phyloP scores from a whole-genome alignment of 2,329 filamentous ascomycete species.

The Arthroderma sp. region DNA sequence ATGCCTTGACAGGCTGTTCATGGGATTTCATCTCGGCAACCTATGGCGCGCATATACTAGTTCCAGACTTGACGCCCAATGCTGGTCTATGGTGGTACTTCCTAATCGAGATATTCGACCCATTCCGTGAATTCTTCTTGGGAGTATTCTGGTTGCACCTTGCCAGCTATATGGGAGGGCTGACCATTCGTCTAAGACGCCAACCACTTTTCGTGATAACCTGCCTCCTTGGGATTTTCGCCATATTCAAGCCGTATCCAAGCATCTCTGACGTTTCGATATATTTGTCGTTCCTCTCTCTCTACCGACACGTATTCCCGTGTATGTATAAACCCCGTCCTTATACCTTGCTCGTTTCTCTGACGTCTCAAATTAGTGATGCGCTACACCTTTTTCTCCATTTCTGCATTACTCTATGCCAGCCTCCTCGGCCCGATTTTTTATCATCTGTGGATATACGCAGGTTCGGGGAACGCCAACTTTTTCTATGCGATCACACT shows the following conservation, averaged over 20 bases:
- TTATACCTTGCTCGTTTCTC: constrained; percentile 8
- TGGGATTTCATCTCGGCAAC: constrained; percentile 83
- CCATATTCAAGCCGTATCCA: constrained; percentile 94
- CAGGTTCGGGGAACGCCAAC: constrained; percentile 93
- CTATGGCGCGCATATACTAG: constrained; percentile 81
- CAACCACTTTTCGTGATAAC: constrained; percentile 81
- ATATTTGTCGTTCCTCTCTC: constrained; percentile 68
- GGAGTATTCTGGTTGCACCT: constrained; percentile 97
- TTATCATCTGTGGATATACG: constrained; percentile 96
- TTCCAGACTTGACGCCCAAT: constrained; percentile 88
- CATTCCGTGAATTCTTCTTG: constrained; percentile 92
- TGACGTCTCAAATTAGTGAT: constrained; percentile 52
- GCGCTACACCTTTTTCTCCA: constrained; percentile 81
- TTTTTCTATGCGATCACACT: constrained; percentile 99
- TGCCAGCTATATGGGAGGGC: constrained; percentile 72
- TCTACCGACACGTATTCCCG: constrained; percentile 87
- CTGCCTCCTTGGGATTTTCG: constrained; percentile 76
- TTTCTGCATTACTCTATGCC: constrained; percentile 73
- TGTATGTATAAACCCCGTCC: constrained; percentile 37
- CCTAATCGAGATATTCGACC: constrained; percentile 99
- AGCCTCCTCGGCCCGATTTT: constrained; percentile 85
- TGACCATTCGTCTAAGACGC: constrained; percentile 67
- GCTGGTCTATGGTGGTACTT: constrained; percentile 99
- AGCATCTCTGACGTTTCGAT: constrained; percentile 81
- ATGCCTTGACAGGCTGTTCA: constrained; percentile 58